Percentiles rank a stretch among this genome's conserved stretches.
phyloP scores from a whole-genome alignment of 495 filamentous ascomycete species.

The Peziza echinospora region DNA sequence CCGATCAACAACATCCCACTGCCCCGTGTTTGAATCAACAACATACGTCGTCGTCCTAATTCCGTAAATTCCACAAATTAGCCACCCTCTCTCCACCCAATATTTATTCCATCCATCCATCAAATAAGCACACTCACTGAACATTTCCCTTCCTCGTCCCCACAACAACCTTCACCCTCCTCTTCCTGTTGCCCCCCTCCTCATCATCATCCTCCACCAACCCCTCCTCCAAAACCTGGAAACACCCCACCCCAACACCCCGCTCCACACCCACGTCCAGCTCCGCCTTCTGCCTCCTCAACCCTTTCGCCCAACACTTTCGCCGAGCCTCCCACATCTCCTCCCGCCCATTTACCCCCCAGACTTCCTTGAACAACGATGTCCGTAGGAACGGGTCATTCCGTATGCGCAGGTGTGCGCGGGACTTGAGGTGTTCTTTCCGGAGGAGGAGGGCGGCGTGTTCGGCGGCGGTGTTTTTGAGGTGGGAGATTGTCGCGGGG shows the following conservation, averaged over 20 bases:
- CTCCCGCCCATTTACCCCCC: background rate
- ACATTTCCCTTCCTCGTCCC: slow-evolving; percentile 6
- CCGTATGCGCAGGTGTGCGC: background rate
- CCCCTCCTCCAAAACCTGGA: too few relatives aligned
- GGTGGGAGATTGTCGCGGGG: background rate
- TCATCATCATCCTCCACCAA: too few relatives aligned
- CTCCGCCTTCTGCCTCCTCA: slow-evolving; percentile 1
- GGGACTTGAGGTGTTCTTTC: background rate
- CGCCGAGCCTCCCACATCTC: slow-evolving; percentile 4
- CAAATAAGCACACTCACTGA: slow-evolving; percentile 4
- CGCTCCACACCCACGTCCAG: slow-evolving; percentile 6
- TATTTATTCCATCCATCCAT: background rate
- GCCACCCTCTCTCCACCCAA: background rate
- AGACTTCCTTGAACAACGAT: slow-evolving; percentile 9
- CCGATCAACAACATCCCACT: too few relatives aligned
- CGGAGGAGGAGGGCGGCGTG: background rate
- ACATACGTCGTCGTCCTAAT: too few relatives aligned
- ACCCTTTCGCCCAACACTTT: slow-evolving; percentile 5
- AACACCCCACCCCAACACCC: too few relatives aligned
- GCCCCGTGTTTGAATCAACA: too few relatives aligned
- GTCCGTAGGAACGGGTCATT: background rate
- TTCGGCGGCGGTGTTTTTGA: background rate
- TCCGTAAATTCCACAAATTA: too few relatives aligned
- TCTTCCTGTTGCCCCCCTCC: too few relatives aligned
- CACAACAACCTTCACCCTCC: slow-evolving; percentile 4